Percentiles rank a stretch among this genome's conserved stretches.
Conservation (phyloP, 2,329 filamentous ascomycete genomes). For the Exophiala sp. region DNA sequence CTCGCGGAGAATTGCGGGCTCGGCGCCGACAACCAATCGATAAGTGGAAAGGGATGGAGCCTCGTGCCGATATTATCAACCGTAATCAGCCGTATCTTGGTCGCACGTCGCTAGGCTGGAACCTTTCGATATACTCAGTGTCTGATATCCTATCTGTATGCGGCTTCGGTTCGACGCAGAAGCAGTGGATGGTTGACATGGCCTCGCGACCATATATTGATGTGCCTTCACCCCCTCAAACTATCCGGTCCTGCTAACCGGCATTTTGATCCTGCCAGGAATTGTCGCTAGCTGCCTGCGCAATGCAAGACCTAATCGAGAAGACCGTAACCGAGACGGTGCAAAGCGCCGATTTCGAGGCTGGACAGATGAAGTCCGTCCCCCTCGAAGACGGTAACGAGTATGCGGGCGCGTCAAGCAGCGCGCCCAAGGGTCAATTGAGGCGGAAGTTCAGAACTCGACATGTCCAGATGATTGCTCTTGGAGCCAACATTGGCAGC, state of each 20-base stretch:
- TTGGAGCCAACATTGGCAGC: slow-evolving; percentile 32
- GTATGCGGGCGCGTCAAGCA: slow-evolving; percentile 5
- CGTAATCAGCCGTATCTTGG: neutral
- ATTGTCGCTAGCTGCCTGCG: neutral
- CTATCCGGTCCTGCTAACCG: neutral
- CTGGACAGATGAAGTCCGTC: neutral
- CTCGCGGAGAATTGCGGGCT: neutral
- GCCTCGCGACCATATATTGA: neutral
- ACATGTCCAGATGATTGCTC: slow-evolving; percentile 25
- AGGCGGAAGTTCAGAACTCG: slow-evolving; percentile 10
- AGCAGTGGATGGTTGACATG: neutral
- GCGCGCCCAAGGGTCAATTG: slow-evolving; percentile 1
- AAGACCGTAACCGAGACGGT: neutral
- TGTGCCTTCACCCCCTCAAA: neutral
- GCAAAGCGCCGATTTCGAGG: neutral
- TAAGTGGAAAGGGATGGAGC: neutral
- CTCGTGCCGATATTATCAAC: neutral
- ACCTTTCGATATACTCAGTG: neutral
- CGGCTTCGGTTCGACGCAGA: neutral
- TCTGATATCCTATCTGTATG: neutral
- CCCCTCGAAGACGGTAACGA: neutral
- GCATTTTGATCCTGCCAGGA: neutral
- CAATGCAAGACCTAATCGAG: neutral
- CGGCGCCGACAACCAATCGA: neutral
- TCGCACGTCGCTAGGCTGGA: neutral